Conservation (phyloP, 352 stramenopile species). For the Pythium insidiosum region DNA sequence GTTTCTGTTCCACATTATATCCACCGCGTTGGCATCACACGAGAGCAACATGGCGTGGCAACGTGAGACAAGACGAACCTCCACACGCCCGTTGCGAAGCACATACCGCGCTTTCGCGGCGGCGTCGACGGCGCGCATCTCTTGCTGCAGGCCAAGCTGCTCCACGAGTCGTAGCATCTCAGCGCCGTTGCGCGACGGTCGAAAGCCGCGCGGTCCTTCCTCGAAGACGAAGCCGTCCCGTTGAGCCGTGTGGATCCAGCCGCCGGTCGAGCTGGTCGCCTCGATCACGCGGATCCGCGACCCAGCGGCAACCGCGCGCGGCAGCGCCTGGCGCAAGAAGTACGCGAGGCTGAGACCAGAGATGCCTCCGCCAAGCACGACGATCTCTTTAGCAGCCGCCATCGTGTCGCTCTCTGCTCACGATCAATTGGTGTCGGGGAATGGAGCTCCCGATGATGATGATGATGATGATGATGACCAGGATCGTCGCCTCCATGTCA, state of each 20-base stretch:
- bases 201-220: slow-evolving; percentile 74
- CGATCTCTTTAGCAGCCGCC: too few species aligned
- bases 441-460: too few species aligned
- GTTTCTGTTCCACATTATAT: too few species aligned
- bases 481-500: too few species aligned
- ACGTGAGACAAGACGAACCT: too few species aligned
- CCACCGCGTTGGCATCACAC: too few species aligned
- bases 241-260: slow-evolving; percentile 62
- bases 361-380: slow-evolving; percentile 80
- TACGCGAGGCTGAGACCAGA: slow-evolving; percentile 71
- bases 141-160: slow-evolving; percentile 49
- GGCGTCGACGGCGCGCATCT: slow-evolving; percentile 59
- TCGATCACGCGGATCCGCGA: slow-evolving; percentile 75
- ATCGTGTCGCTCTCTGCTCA: too few species aligned
- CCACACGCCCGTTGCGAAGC: slow-evolving; percentile 53
- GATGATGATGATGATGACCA: too few species aligned
- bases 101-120: slow-evolving; percentile 68
- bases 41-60: too few species aligned
- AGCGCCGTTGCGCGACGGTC: slow-evolving; percentile 73
- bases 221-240: slow-evolving; percentile 73
- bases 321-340: slow-evolving; percentile 57
- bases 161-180: slow-evolving; percentile 83
- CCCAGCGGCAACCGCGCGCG: not conserved
- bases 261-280: slow-evolving; percentile 31
- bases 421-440: too few species aligned